phyloP scores from a whole-genome alignment of 371 early-diverging fungal species.

The Mortierella sp. region DNA sequence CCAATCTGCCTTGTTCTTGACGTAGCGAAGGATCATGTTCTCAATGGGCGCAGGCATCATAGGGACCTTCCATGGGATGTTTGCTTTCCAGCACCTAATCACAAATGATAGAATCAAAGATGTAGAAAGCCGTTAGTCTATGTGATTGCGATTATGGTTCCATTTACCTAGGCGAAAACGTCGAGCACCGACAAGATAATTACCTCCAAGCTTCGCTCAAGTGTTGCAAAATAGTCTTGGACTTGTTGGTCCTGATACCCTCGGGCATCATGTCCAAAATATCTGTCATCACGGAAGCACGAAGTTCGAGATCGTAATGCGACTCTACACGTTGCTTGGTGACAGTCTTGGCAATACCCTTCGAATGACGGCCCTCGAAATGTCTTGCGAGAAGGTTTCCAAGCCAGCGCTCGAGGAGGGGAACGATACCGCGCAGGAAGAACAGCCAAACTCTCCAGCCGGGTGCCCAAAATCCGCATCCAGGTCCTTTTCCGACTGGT shows the following conservation, averaged over 20 bases:
- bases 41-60: constrained; percentile 97
- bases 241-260: constrained; percentile 96
- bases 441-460: constrained; percentile 99
- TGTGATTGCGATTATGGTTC: too few species aligned
- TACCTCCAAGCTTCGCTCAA: constrained; percentile 96
- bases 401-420: constrained; percentile 97
- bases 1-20: constrained; percentile 99
- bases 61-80: constrained; percentile 99
- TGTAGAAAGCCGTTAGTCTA: not conserved
- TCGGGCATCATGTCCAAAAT: constrained; percentile 98
- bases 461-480: constrained; percentile 99
- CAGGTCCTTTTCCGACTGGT: constrained; percentile 97
- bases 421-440: constrained; percentile 98
- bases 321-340: constrained; percentile 99
- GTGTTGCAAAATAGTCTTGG: constrained; percentile 96
- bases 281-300: constrained; percentile 97
- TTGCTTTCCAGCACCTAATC: constrained; percentile 96
- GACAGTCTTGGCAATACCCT: constrained; percentile 97
- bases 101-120: not conserved
- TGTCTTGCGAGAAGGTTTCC: constrained; percentile 98
- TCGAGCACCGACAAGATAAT: too few species aligned
- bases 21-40: constrained; percentile 98
- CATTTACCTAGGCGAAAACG: not conserved
- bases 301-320: constrained; percentile 96
- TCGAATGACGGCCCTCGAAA: constrained; percentile 97